phyloP scores from a whole-genome alignment of 352 stramenopile genomes.

The Phytopythium boreale region DNA sequence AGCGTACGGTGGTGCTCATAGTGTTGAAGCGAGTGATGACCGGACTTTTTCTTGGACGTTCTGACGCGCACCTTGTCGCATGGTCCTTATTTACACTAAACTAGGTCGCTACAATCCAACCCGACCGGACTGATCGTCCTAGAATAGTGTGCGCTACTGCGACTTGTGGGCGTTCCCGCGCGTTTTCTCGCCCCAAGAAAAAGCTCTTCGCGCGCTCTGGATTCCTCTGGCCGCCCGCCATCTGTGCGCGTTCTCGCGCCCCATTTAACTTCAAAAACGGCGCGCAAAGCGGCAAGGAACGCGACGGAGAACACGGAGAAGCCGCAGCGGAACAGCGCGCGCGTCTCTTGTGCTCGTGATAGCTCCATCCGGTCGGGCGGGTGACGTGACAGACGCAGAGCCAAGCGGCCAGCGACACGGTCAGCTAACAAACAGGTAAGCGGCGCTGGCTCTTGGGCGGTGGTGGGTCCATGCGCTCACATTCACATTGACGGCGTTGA shows the following conservation, averaged over 20 bases:
- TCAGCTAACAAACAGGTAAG: no score
- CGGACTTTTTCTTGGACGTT: neutral
- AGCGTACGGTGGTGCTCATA: slow-evolving; percentile 1
- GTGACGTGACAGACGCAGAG: no score
- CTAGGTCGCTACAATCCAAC: neutral
- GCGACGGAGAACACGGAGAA: no score
- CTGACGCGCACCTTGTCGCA: slow-evolving; percentile 3
- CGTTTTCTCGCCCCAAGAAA: neutral
- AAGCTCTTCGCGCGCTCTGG: neutral
- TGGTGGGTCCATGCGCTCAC: no score
- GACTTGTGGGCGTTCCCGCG: slow-evolving; percentile 6
- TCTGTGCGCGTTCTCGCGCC: neutral
- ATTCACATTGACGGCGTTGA: no score
- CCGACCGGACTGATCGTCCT: neutral
- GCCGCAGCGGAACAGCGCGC: no score
- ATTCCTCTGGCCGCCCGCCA: neutral
- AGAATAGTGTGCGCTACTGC: neutral
- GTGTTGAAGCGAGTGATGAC: neutral
- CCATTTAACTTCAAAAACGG: no score
- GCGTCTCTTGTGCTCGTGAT: no score
- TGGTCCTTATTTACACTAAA: neutral
- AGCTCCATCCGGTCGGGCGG: no score
- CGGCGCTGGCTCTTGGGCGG: no score
- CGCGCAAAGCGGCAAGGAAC: no score
- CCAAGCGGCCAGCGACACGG: no score